phyloP scores from a whole-genome alignment of 1,139 yeast species.

The Yamadazyma kanchanaburiensis region DNA sequence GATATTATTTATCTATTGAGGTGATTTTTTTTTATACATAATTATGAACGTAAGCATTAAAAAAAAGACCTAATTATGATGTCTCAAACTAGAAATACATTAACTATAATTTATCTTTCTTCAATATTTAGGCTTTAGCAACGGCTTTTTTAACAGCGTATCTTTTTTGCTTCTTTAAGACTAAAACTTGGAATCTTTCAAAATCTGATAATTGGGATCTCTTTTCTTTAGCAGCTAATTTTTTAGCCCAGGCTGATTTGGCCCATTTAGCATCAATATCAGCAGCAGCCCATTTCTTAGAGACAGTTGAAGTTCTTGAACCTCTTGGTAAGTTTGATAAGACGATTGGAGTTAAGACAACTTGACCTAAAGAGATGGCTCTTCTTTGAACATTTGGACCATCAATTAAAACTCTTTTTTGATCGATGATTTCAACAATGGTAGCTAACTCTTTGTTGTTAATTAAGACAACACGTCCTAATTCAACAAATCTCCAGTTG shows the following conservation, averaged over 20 bases:
- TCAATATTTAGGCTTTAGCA: conserved; percentile 71
- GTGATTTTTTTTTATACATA: conserved; percentile 15
- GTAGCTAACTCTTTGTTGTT: conserved; percentile 83
- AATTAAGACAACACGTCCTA: conserved; percentile 97
- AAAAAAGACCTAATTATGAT: conserved; percentile 29
- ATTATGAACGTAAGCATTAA: conserved; percentile 30
- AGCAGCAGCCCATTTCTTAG: conserved; percentile 93
- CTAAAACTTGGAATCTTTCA: conserved; percentile 99
- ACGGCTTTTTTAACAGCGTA: conserved; percentile 80
- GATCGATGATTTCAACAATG: conserved; percentile 98
- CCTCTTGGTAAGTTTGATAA: conserved; percentile 89
- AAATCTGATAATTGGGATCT: conserved; percentile 93
- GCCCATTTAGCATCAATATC: conserved; percentile 90
- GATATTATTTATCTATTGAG: conserved; percentile 17
- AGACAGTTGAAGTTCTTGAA: conserved; percentile 78
- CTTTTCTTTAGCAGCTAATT: conserved; percentile 90
- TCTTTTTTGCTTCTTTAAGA: conserved; percentile 96
- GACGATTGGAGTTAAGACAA: conserved; percentile 90
- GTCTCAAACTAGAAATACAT: conserved; percentile 35
- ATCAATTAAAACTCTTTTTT: conserved; percentile 96
- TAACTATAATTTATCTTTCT: conserved; percentile 15
- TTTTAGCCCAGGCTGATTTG: conserved; percentile 95
- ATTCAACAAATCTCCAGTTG: conserved; percentile 99
- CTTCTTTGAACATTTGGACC: conserved; percentile 98
- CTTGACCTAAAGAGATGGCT: conserved; percentile 72